These are phyloP conservation scores for Solanum chmielewskii DNA, from an alignment of 257 asterid species.

Conservation along the genomic window DNA sequence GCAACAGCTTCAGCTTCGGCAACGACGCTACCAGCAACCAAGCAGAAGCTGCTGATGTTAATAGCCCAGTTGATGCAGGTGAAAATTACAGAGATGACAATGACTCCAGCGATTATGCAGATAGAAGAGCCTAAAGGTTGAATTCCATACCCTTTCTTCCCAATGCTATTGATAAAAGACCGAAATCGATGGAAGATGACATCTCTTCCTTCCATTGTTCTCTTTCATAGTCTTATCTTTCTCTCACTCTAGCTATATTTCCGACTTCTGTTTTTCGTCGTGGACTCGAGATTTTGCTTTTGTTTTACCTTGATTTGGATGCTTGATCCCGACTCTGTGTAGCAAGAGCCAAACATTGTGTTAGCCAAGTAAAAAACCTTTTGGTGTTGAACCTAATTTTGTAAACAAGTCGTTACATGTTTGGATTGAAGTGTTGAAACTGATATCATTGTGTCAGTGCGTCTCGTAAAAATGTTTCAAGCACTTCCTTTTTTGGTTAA, in stretches of 20 bases:
- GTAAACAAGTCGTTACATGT: neutral
- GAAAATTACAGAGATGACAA: slow-evolving; percentile 15
- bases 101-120: slow-evolving; percentile 17
- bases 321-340: neutral
- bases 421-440: neutral
- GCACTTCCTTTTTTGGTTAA: neutral
- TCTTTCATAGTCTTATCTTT: neutral
- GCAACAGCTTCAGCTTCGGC: neutral
- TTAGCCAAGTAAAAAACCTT: neutral
- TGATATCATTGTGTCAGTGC: neutral
- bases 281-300: neutral
- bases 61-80: neutral
- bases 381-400: neutral
- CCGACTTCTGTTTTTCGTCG: neutral
- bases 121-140: slow-evolving; percentile 25
- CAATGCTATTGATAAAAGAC: neutral
- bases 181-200: neutral
- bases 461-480: neutral
- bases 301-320: neutral
- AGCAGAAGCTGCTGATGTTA: slow-evolving; percentile 7
- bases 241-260: neutral
- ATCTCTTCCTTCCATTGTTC: neutral
- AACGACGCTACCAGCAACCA: neutral
- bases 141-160: neutral
- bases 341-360: neutral